Evolutionary conservation across 257 asterid species (phyloP), one percentile per base, ranked within the genome.

Genomic region (Petrea volubilis): DNA sequence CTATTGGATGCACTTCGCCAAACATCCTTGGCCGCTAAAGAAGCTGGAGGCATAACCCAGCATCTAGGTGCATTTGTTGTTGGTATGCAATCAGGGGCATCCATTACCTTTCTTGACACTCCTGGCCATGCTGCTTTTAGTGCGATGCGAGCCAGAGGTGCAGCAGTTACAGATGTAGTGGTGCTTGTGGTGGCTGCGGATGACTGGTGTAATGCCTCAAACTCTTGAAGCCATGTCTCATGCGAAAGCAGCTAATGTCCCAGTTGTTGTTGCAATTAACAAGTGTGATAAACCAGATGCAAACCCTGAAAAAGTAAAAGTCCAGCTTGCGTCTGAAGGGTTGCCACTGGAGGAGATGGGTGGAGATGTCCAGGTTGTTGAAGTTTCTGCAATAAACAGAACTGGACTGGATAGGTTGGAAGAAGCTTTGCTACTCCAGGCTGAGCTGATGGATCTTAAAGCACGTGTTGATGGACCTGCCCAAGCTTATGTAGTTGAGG

Each of bases 111-210:
- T 79, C 97, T 94, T 2, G 99, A 94, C 81, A 94, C 99, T 60
- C 99, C 99, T 17, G 99, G 99, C 70, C 99, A 94, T 62, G 98
- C 99, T 17, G 98, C 99, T 74, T 94, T 94, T 68, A 91, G 98
- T 55, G 97, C 98, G 14, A 94, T 94, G 99, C 91, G 98, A 59
- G 96, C 96, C 63, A 71, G 98, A 77, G 99, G 99, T 63, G 99
- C 99, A 31, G 98, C 99, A 5, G 90, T 94, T 21, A 94, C 99
- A 5, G 99, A 94, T 67, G 75, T 94, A 55, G 95, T 94, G 65
- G 99, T 94, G 70, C 87, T 94, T 34, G 99, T 94, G 60, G 99
- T 94, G 76, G 98, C 99, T 58, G 99, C 99, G 29, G 98, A 94
- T 77, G 99, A 94, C 58, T n/a, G 99, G 99, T 11, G 97, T 91